Evolutionary conservation across 2,329 filamentous ascomycete genomes (phyloP).

Genomic region (Neopestalotiopsis sp.): DNA sequence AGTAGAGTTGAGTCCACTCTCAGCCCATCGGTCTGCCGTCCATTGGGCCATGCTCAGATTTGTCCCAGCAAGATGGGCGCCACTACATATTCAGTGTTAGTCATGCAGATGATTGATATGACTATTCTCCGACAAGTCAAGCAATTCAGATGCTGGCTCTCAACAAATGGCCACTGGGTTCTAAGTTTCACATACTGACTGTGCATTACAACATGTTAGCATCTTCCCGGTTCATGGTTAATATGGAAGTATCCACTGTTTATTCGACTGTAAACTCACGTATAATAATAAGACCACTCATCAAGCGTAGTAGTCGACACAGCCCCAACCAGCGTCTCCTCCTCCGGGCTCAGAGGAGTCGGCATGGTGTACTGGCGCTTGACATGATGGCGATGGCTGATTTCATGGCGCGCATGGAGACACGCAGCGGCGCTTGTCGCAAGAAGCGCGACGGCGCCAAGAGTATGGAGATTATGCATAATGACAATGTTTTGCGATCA

Average conservation of each 20-base stretch:
- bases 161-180: too few relatives aligned
- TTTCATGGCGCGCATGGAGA: slow-evolving; percentile 13
- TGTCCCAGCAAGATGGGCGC: slow-evolving; percentile 35
- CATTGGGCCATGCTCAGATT: slow-evolving; percentile 37
- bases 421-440: slow-evolving; percentile 11
- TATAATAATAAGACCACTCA: slow-evolving; percentile 40
- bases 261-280: slow-evolving; percentile 16
- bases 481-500: neutral
- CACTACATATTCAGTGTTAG: slow-evolving; percentile 19
- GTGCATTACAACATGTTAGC: too few relatives aligned
- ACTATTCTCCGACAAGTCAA: too few relatives aligned
- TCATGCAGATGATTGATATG: too few relatives aligned
- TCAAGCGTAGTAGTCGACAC: slow-evolving; percentile 34
- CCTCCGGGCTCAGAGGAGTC: slow-evolving; percentile 29
- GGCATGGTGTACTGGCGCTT: slow-evolving; percentile 28
- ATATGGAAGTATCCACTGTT: too few relatives aligned
- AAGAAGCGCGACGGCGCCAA: slow-evolving; percentile 9
- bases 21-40: slow-evolving; percentile 35
- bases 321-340: slow-evolving; percentile 31
- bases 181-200: too few relatives aligned
- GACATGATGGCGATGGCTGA: slow-evolving; percentile 10
- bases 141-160: too few relatives aligned
- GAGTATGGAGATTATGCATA: slow-evolving; percentile 1
- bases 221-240: too few relatives aligned
- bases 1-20: slow-evolving; percentile 34